A percentile compares a stretch with the other conserved stretches of the same genome.
Conservation (phyloP, 1,284 basidiomycete genomes). For the Tylopilus sp. region DNA sequence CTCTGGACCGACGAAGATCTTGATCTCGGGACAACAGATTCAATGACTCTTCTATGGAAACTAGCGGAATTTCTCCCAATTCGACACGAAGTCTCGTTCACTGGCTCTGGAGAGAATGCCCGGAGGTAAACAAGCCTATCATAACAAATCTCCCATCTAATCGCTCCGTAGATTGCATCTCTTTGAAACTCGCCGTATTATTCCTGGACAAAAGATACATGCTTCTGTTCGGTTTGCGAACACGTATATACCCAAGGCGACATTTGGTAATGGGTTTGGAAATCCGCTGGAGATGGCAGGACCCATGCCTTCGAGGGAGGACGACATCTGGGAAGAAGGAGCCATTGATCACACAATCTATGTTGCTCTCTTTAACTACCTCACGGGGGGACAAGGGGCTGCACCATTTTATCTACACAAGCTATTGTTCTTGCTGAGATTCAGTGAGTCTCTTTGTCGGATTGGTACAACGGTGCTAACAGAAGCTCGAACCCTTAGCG, state of each 20-base stretch:
- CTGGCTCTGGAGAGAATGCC: constrained; percentile 3
- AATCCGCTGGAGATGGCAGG: constrained; percentile 7
- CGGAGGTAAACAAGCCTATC: background rate
- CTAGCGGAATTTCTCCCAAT: constrained; percentile 3
- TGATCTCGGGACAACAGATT: constrained; percentile 3
- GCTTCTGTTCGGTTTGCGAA: constrained; percentile 5
- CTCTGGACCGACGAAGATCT: constrained; percentile 10
- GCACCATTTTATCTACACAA: constrained; percentile 8
- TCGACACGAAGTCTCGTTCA: constrained; percentile 6
- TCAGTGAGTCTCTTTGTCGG: background rate
- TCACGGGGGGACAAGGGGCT: constrained; percentile 2
- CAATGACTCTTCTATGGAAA: constrained; percentile 5
- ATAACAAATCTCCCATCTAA: background rate
- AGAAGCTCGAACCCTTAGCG: background rate
- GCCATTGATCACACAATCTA: constrained; percentile 5
- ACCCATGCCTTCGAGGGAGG: constrained; percentile 5
- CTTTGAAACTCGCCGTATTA: constrained; percentile 6
- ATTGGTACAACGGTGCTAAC: background rate
- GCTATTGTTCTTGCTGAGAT: constrained; percentile 7
- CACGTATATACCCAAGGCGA: constrained; percentile 9
- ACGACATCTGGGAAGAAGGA: constrained; percentile 8
- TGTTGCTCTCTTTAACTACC: constrained; percentile 5
- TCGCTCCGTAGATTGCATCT: constrained; percentile 1
- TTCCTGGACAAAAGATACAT: constrained; percentile 10
- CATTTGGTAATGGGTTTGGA: constrained; percentile 8